Evolutionary conservation across 2,329 filamentous ascomycete species (phyloP).

Genomic region (Cyphellophora attinorum): DNA sequence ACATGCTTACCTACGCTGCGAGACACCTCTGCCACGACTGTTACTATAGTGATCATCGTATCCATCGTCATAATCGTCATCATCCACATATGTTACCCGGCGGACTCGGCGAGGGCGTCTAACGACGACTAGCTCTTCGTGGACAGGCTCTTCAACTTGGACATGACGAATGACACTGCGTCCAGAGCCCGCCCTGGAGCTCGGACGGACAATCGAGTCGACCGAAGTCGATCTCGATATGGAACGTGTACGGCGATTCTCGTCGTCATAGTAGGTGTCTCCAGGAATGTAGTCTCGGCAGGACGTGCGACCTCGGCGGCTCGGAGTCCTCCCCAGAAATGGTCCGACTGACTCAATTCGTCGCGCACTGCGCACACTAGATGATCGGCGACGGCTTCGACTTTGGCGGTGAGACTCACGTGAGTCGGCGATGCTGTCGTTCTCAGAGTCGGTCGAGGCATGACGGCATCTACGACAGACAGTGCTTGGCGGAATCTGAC

Average conservation of each 20-base stretch:
- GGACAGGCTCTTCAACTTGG: no score
- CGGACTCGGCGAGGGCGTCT: neutral
- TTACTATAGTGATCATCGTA: neutral
- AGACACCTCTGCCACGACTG: neutral
- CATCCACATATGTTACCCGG: neutral
- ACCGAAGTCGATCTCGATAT: neutral
- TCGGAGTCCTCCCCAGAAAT: neutral
- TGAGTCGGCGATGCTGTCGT: slow-evolving; percentile 8
- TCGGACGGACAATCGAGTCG: neutral
- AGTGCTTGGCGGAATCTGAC: slow-evolving; percentile 13
- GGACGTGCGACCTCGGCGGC: no score
- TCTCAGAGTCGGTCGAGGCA: slow-evolving; percentile 15
- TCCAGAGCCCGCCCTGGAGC: neutral
- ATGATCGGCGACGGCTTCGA: slow-evolving; percentile 5
- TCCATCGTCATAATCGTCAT: slow-evolving; percentile 4
- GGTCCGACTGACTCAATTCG: slow-evolving; percentile 1
- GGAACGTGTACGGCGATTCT: neutral
- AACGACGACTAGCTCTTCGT: neutral
- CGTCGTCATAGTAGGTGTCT: neutral
- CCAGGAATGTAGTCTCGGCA: no score
- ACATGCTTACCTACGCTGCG: no score
- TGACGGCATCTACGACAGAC: slow-evolving; percentile 16
- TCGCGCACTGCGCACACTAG: slow-evolving; percentile 2
- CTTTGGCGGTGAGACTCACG: slow-evolving; percentile 5
- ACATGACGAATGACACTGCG: neutral